Evolutionary conservation across 768 basidiomycete genomes (phyloP).

Genomic region (Melanogaster broomeanus): DNA sequence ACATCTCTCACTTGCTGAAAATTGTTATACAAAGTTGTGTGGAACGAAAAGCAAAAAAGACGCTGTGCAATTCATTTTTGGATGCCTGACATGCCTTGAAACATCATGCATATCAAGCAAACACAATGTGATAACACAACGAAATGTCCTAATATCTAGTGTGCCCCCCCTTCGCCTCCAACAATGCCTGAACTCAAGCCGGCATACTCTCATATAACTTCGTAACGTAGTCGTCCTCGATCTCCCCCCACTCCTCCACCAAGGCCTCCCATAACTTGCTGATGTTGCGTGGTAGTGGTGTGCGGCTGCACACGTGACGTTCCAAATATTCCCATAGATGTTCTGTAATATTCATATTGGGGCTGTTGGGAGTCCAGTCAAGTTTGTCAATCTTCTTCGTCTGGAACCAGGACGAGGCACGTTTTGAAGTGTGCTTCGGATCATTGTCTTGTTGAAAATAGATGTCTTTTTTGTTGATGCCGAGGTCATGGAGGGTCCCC

Average conservation of each 20-base stretch:
- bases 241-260: conserved; percentile 12
- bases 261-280: no score
- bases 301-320: no score
- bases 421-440: conserved; percentile 36
- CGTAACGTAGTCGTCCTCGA: background rate
- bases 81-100: no score
- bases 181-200: conserved; percentile 14
- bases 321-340: conserved; percentile 1
- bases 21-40: background rate
- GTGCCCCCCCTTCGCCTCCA: no score
- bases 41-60: background rate
- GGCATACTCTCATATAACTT: conserved; percentile 9
- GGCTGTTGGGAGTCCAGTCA: conserved; percentile 33
- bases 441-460: conserved; percentile 40
- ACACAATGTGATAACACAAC: background rate
- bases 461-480: background rate
- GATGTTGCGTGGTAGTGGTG: no score
- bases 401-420: conserved; percentile 30
- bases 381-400: conserved; percentile 28
- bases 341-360: conserved; percentile 39
- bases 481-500: no score
- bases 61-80: no score
- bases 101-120: background rate
- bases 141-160: background rate
- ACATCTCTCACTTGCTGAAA: background rate